Conservation (phyloP, 2,329 filamentous ascomycete species). For the Helotiales sp. region DNA sequence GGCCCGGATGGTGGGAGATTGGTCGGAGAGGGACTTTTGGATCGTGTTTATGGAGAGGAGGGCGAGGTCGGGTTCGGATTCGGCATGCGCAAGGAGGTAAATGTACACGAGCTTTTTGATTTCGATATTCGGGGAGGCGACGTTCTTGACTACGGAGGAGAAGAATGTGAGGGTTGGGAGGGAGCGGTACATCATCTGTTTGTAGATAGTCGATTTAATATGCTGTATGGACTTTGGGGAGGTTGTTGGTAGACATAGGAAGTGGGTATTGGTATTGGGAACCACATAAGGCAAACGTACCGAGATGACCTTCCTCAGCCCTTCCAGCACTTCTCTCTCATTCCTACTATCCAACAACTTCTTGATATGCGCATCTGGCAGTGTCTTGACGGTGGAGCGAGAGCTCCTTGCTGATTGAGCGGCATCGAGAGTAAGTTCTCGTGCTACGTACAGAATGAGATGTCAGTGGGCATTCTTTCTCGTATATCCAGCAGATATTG, state of each 20-base stretch:
- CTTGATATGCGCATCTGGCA: slow-evolving; percentile 86
- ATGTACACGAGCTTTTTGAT: slow-evolving; percentile 99
- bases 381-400: slow-evolving; percentile 64
- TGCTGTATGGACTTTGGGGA: background rate
- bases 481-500: background rate
- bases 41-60: slow-evolving; percentile 98
- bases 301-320: slow-evolving; percentile 84
- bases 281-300: slow-evolving; percentile 55
- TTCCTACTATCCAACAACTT: slow-evolving; percentile 92
- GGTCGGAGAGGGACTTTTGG: slow-evolving; percentile 93
- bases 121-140: slow-evolving; percentile 89
- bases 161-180: slow-evolving; percentile 92
- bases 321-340: slow-evolving; percentile 92
- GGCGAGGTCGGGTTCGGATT: slow-evolving; percentile 92
- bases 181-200: slow-evolving; percentile 90
- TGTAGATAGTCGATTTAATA: background rate
- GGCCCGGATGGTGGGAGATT: slow-evolving; percentile 87
- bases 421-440: slow-evolving; percentile 96
- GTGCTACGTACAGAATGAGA: slow-evolving; percentile 60
- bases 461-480: slow-evolving; percentile 12
- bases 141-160: slow-evolving; percentile 97
- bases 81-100: slow-evolving; percentile 95
- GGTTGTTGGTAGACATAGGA: background rate
- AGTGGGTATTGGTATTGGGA: background rate
- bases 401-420: slow-evolving; percentile 81